Conservation (phyloP, 2,329 filamentous ascomycete genomes). For the Alternaria triticina region DNA sequence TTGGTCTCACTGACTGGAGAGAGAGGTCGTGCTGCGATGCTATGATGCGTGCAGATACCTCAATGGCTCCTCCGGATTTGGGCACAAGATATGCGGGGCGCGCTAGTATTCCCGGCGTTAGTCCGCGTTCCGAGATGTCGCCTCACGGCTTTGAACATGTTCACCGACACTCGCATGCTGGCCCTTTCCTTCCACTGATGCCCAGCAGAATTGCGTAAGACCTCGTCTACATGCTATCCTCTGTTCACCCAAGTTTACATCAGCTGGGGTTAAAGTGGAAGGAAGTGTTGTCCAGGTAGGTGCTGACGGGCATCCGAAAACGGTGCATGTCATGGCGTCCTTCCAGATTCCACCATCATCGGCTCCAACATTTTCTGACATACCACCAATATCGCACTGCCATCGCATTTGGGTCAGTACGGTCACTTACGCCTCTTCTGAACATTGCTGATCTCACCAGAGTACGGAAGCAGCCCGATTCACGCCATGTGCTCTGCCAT, state of each 20-base stretch:
- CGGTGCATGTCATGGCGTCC: conserved; percentile 29
- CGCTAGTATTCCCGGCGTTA: conserved; percentile 3
- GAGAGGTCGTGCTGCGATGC: background rate
- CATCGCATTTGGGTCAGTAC: conserved; percentile 36
- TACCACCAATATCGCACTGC: conserved; percentile 31
- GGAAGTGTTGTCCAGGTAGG: conserved; percentile 24
- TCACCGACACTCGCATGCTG: conserved; percentile 9
- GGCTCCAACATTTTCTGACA: conserved; percentile 13
- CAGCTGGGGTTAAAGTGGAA: conserved; percentile 30
- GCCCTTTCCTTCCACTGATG: conserved; percentile 7
- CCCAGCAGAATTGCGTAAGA: conserved; percentile 3
- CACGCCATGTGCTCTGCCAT: conserved; percentile 49
- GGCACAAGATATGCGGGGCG: background rate
- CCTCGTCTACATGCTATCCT: conserved; percentile 22
- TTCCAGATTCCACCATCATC: conserved; percentile 30
- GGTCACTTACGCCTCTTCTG: background rate
- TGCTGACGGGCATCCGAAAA: background rate
- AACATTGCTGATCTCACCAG: conserved; percentile 28
- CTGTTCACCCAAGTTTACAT: conserved; percentile 13
- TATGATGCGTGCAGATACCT: background rate
- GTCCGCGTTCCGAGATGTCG: background rate
- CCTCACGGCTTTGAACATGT: background rate
- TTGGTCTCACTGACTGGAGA: background rate
- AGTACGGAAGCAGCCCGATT: conserved; percentile 48
- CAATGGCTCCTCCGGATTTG: background rate